phyloP scores from a whole-genome alignment of 2,329 filamentous ascomycete genomes.

The Colletotrichum euphorbiae region DNA sequence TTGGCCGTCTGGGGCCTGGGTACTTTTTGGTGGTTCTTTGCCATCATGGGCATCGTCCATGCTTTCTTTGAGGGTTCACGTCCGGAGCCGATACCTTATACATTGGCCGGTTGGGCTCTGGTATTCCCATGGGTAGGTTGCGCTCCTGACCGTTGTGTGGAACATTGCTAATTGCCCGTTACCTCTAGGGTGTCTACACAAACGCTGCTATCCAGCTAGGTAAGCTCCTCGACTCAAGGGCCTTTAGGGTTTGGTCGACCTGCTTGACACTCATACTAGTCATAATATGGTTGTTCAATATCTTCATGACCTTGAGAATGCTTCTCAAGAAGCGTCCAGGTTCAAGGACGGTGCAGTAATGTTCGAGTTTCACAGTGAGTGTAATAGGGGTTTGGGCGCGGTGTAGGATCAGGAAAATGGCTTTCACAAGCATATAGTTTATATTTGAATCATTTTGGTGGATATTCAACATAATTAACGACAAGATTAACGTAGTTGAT shows the following conservation, averaged over 20 bases:
- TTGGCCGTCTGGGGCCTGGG: constrained; percentile 54
- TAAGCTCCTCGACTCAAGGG: constrained; percentile 51
- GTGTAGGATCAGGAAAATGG: too few species aligned
- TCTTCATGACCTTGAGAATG: constrained; percentile 2
- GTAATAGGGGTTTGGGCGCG: too few species aligned
- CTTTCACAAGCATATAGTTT: too few species aligned
- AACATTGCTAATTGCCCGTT: neutral
- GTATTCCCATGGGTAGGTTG: constrained; percentile 54
- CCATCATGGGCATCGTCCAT: constrained; percentile 47
- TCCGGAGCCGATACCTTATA: constrained; percentile 44
- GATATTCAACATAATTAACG: too few species aligned
- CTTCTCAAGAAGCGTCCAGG: neutral
- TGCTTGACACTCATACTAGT: constrained; percentile 50
- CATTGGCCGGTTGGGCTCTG: constrained; percentile 49
- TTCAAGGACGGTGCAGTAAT: too few species aligned
- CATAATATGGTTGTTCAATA: constrained; percentile 45
- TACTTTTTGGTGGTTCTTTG: constrained; percentile 56
- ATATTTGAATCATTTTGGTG: too few species aligned
- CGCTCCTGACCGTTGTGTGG: neutral
- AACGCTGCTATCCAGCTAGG: constrained; percentile 53
- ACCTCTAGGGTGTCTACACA: constrained; percentile 51
- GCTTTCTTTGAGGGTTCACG: constrained; percentile 41
- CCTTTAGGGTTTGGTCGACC: constrained; percentile 53
- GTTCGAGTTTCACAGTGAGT: too few species aligned
- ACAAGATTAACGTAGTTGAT: too few species aligned